Evolutionary conservation across 495 filamentous ascomycete species (phyloP).

Genomic region (Pyrenopolyporus hunteri): DNA sequence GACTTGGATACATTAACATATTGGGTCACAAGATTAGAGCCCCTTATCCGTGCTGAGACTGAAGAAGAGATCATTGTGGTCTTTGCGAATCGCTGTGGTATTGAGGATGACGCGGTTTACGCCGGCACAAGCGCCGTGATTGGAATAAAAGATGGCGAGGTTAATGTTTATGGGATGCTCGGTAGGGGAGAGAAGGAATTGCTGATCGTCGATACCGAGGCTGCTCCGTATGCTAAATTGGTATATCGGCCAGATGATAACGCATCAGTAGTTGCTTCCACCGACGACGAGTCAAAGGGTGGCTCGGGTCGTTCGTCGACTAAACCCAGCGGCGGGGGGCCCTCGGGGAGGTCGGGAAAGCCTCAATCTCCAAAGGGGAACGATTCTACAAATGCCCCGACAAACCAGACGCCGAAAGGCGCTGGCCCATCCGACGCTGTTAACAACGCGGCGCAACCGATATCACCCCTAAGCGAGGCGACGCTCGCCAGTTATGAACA

Average conservation of each 20-base stretch:
- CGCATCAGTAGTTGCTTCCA: neutral
- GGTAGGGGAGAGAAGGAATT: slow-evolving; percentile 70
- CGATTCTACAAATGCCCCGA: neutral
- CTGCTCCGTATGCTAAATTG: slow-evolving; percentile 32
- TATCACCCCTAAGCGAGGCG: slow-evolving; percentile 5
- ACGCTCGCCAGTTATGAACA: slow-evolving; percentile 1
- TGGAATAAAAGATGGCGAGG: slow-evolving; percentile 69
- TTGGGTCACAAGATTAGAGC: slow-evolving; percentile 85
- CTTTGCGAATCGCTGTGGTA: slow-evolving; percentile 80
- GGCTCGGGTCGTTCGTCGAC: neutral
- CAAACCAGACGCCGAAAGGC: neutral
- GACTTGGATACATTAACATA: slow-evolving; percentile 85
- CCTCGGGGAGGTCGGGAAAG: neutral
- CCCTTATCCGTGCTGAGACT: slow-evolving; percentile 64
- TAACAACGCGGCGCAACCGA: neutral
- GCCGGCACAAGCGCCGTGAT: slow-evolving; percentile 87
- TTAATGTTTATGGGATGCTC: slow-evolving; percentile 70
- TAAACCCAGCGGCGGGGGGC: neutral
- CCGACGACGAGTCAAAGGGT: neutral
- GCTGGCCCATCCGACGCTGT: neutral
- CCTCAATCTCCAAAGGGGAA: neutral
- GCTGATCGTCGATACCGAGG: slow-evolving; percentile 65
- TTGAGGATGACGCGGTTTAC: slow-evolving; percentile 72
- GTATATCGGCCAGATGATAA: slow-evolving; percentile 37
- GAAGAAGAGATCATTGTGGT: slow-evolving; percentile 74